These are phyloP conservation scores for Plicaturopsis crispa DNA, from an alignment of 768 basidiomycete species.

Conservation along the genomic window DNA sequence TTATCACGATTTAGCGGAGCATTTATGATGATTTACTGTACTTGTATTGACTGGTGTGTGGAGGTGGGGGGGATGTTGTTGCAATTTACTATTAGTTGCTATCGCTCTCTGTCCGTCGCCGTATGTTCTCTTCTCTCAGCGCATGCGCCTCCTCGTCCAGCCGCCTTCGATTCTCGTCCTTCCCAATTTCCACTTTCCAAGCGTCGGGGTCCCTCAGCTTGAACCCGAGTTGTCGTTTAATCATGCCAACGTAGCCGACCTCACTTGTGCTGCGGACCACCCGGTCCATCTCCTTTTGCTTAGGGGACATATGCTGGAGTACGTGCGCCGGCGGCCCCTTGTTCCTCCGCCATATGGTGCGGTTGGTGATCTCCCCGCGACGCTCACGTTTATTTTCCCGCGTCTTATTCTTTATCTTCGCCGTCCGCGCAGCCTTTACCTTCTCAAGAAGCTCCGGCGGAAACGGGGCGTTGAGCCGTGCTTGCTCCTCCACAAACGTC, in stretches of 20 bases:
- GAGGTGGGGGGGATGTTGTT: too few species aligned
- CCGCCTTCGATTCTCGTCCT: conserved; percentile 14
- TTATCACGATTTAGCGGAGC: too few species aligned
- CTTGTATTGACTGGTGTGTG: too few species aligned
- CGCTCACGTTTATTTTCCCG: conserved; percentile 52
- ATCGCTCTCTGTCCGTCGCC: too few species aligned
- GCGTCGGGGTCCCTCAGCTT: conserved; percentile 29
- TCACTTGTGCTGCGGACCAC: conserved; percentile 46
- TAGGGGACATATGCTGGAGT: conserved; percentile 40
- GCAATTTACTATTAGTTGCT: too few species aligned
- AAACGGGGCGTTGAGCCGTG: conserved; percentile 34
- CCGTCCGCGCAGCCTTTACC: conserved; percentile 49
- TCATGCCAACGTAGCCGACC: conserved; percentile 63
- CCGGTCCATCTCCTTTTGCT: conserved; percentile 39
- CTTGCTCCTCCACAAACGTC: conserved; percentile 30
- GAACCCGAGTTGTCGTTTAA: conserved; percentile 51
- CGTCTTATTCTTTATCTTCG: conserved; percentile 60
- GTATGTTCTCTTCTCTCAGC: conserved; percentile 25
- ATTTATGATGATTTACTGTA: too few species aligned
- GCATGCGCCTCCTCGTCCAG: conserved; percentile 18
- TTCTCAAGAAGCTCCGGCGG: conserved; percentile 39
- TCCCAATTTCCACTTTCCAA: conserved; percentile 27
- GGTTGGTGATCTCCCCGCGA: conserved; percentile 48
- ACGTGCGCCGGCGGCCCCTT: conserved; percentile 61
- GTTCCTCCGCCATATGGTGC: conserved; percentile 38